These are phyloP conservation scores for Colletotrichum echinochloae DNA, from an alignment of 2,329 filamentous ascomycete species.

Conservation along the genomic window DNA sequence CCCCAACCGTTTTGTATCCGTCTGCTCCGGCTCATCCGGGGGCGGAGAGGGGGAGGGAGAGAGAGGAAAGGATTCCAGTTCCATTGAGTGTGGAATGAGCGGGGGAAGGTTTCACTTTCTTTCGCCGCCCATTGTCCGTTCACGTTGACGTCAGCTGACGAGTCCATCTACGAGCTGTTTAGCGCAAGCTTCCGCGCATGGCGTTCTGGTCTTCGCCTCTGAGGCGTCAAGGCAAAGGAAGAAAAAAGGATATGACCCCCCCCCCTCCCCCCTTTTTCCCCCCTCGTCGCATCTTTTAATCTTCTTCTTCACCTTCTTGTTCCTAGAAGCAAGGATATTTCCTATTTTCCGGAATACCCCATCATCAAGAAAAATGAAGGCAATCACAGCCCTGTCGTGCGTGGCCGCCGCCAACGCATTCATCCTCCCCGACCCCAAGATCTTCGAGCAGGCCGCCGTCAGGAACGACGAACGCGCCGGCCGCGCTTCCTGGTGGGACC, in stretches of 20 bases:
- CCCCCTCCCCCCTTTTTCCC: background rate
- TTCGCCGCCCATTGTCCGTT: slow-evolving; percentile 28
- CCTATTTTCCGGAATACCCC: background rate
- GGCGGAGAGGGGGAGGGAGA: too few relatives aligned
- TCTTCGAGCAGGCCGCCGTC: slow-evolving; percentile 56
- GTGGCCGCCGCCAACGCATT: slow-evolving; percentile 63
- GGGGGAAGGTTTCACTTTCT: slow-evolving; percentile 34
- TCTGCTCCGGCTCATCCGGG: slow-evolving; percentile 26
- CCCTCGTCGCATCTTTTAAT: background rate
- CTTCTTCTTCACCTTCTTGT: slow-evolving; percentile 11
- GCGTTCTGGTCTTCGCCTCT: background rate
- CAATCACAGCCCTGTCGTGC: slow-evolving; percentile 60
- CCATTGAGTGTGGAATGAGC: slow-evolving; percentile 18
- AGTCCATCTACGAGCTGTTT: slow-evolving; percentile 22
- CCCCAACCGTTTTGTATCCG: slow-evolving; percentile 11
- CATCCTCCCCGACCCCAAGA: slow-evolving; percentile 63
- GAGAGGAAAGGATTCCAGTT: background rate
- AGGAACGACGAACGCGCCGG: slow-evolving; percentile 48
- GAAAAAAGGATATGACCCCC: slow-evolving; percentile 20
- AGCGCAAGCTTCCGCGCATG: slow-evolving; percentile 14
- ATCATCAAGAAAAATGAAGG: slow-evolving; percentile 57
- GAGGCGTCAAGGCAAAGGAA: slow-evolving; percentile 10
- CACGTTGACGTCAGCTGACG: slow-evolving; percentile 42
- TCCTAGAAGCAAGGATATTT: slow-evolving; percentile 3
- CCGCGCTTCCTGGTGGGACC: slow-evolving; percentile 46